Evolutionary conservation across 768 basidiomycete species (phyloP), one percentile per base, ranked within the genome.

Genomic region (Podaxis pistillaris): DNA sequence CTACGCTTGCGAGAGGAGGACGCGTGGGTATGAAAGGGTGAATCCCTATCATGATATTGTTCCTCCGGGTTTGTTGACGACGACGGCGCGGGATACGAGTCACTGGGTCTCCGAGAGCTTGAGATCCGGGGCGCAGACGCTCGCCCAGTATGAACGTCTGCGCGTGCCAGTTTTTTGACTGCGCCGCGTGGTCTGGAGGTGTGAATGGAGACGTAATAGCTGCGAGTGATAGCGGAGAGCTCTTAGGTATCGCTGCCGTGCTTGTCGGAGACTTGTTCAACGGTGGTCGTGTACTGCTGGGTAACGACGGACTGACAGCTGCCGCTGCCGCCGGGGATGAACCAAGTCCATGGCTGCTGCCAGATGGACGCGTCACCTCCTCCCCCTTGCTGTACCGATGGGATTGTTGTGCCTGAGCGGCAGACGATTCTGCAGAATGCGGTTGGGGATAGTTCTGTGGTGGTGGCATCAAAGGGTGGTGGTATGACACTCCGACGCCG

Each of bases 161-260:
- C 88, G 88, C 88, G 84, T 70, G 77, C 81, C 61, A 87, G 81
- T 90, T 89, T 89, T 90, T 89, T 89, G 86, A 72, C 81, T 73
- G 69, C 55, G 64, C 62, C 49, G 55, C 60, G 38, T 61, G 62
- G 41, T 64, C 67, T 56, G 68, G 53, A n/a, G 76, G 69, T 65
- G 72, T 71, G 64, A 71, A 77, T 8, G 79, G 79, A 17, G 76
- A 73, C 13, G 78, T 79, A 53, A 81, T 81, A 6, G 77, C 75
- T 22, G 78, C 72, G 2, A 79, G 69, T 36, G 78, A 76, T 37
- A 75, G 67, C 19, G 78, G 75, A 13, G 78, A 77, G 37, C 66
- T 67, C 66, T 73, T 76, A 24, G 71, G 61, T 30, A 67, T 62
- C 2, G 67, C 62, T 36, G 64, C 61, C 22, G 69, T 55, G 19